Conservation (phyloP, 2,329 filamentous ascomycete species). For the Remersonia thermophila region DNA sequence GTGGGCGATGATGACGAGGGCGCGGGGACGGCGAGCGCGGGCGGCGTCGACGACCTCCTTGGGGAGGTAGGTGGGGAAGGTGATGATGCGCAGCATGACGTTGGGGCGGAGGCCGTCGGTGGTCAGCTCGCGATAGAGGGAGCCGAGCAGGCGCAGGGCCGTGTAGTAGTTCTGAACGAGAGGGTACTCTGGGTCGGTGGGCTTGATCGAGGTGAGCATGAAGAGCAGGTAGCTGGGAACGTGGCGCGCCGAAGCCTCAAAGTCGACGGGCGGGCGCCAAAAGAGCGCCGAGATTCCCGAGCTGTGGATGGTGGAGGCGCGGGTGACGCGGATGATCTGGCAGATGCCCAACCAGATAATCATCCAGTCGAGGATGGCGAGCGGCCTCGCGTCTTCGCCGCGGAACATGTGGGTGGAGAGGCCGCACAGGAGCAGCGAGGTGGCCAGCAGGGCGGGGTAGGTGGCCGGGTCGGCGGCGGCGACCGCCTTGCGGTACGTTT, state of each 20-base stretch:
- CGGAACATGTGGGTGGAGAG: conserved; percentile 39
- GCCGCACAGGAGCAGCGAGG: conserved; percentile 39
- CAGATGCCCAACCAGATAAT: conserved; percentile 42
- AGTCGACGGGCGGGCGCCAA: conserved; percentile 35
- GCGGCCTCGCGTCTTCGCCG: conserved; percentile 29
- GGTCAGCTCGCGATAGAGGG: conserved; percentile 36
- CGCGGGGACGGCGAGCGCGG: conserved; percentile 29
- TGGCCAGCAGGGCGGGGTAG: conserved; percentile 38
- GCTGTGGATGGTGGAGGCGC: conserved; percentile 20
- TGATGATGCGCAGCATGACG: conserved; percentile 37
- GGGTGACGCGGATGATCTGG: conserved; percentile 32
- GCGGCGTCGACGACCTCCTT: conserved; percentile 32
- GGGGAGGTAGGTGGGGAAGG: conserved; percentile 40
- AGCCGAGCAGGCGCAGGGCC: conserved; percentile 37
- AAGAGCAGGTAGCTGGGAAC: conserved; percentile 37
- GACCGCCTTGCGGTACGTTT: conserved; percentile 40
- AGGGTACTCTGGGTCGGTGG: conserved; percentile 26
- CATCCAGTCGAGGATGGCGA: conserved; percentile 46
- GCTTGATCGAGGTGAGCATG: conserved; percentile 34
- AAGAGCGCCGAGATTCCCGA: conserved; percentile 37
- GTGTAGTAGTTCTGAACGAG: conserved; percentile 31
- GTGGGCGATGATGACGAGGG: conserved; percentile 40
- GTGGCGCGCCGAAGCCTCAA: conserved; percentile 27
- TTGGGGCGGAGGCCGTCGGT: conserved; percentile 30
- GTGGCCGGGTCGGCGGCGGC: conserved; percentile 32